Base-by-base conservation (phyloP, 208 protist species). In the Trypanosoma mega region DNA sequence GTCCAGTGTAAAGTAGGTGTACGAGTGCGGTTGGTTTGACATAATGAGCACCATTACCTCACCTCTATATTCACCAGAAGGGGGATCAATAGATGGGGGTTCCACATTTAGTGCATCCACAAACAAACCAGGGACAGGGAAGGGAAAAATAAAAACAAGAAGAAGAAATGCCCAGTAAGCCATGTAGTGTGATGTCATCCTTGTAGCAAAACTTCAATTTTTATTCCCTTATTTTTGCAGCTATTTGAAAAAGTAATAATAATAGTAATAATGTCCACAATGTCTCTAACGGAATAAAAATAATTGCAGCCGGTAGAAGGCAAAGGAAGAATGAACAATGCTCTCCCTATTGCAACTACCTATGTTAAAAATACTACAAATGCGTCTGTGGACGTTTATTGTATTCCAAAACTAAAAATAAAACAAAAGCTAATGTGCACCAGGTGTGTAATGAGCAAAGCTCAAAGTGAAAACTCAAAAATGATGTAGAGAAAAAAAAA, bases 131-230 rank as follows among this genome's bases (percentile, higher is more conserved):
- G 23, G 16, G 41, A 63, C 12, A 41, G 20, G 48, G 29, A 56
- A 58, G 36, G 46, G 24, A 58, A 67, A 63, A 45, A 36, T 61
- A 68, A 74, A 70, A 49, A 63, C 59, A 45, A 68, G 54, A 30
- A 33, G 23, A 73, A 46, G 9, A 34, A 72, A 39, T 39, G 34
- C 37, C 6, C 34, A 63, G 7, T 18, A 6, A 43, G 46, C 21
- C n/a, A 44, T 27, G 31, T 69, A 41, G 7, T 65, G n/a, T 14
- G 5, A 21, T n/a, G 11, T 12, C 9, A 24, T 45, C 30, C 30
- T 27, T 18, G 21, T 34, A 31, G n/a, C n/a, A 26, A 26, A 20
- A 48, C 49, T 63, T 39, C 0, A 30, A 41, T 60, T 59, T 27
- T n/a, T 2, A 26, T 59, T 55, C 8, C 21, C 23, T 39, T 7